Base-by-base conservation (phyloP, 306 rosid species). In the Neltuma alba region DNA sequence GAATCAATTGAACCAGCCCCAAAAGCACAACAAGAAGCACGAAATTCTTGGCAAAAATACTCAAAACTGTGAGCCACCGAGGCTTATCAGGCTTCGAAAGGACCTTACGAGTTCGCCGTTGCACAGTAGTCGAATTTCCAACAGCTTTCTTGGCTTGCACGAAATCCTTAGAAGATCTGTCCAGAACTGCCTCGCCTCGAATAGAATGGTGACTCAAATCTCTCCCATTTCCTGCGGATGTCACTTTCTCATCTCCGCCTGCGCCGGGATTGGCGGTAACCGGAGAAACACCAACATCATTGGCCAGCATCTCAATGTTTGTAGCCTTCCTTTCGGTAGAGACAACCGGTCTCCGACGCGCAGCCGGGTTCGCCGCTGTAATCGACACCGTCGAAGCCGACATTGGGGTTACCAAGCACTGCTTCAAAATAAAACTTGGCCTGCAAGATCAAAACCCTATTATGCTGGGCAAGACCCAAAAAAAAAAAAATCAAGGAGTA, bases 331-430 rank as follows among this genome's bases (percentile, higher is more conserved):
- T 91, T 33, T 92, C 97, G 78, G 84, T 33, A 25, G 72, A 76
- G 66, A 88, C 78, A 3, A 90, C 93, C 0, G 97, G 82, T n/a
- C 97, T 87, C 77, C 98, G 92, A 64, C 99, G 96, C 37, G 92
- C 48, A 70, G 88, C 84, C 80, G 98, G 97, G 81, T 86, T 91
- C 68, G 97, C 90, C 80, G 97, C 96, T 87, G 98, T 89, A 55
- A 93, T 90, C 9, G 99, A 93, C 15, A 91, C 92, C 52, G 97
- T 91, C 82, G 99, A 93, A 81, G 99, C 97, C 80, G 99, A 93
- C 99, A 96, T 96, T 84, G 73, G 85, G 62, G 48, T 76, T 62
- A 65, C 30, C 80, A 33, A 86, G n/a, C 72, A 40, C 73, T 36
- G 42, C 28, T 71, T 63, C 70, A 72, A 36, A 14, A 16, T 21